Evolutionary conservation across 2,329 filamentous ascomycete genomes (phyloP), one percentile per base, ranked within the genome.

Genomic region (Colletotrichum sansevieriae): DNA sequence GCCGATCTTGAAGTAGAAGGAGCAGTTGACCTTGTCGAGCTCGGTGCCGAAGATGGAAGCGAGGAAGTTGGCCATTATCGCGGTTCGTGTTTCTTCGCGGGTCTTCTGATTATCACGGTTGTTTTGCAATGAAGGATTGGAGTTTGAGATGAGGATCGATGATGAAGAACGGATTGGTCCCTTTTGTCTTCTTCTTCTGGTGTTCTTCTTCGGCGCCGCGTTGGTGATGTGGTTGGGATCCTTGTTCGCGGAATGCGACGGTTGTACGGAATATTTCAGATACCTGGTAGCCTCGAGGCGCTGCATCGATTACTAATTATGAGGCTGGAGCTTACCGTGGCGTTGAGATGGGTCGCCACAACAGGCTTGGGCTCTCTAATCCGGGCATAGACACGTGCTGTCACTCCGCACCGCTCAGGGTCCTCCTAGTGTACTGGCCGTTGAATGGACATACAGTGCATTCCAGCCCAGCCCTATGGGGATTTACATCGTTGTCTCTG

Each of bases 11-110:
- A 83, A 83, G 90, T 99, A 99, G 89, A 99, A 99, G 66, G 92
- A 96, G 89, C 96, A 98, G 88, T 98, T 98, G 85, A 98, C 95
- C 80, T 95, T 99, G 90, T 99, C 96, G 83, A 98, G 96, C 88
- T 99, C 96, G 35, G 96, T 99, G 78, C 96, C 96, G 87, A 99
- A 99, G 84, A 99, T 99, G 79, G 94, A 97, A 77, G 96, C 96
- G 81, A 99, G 92, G 81, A 98, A 98, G 87, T 98, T 98, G 78
- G 95, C 95, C 95, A 97, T 97, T 68, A 59, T 81, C 75, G 70
- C 33, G 52, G 62, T 68, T 39, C 13, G 37, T 39, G 29, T 39
- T 15, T 39, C 6, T 11, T 12, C 3, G 37, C 8, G 37, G 6
- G 20, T 5, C 25, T 58, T 20, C 18, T 12, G 10, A 11, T 9